Percentiles rank a stretch among this genome's conserved stretches.
Evolutionary conservation across 2,329 filamentous ascomycete species (phyloP).

Genomic region (Claviceps quebecensis): DNA sequence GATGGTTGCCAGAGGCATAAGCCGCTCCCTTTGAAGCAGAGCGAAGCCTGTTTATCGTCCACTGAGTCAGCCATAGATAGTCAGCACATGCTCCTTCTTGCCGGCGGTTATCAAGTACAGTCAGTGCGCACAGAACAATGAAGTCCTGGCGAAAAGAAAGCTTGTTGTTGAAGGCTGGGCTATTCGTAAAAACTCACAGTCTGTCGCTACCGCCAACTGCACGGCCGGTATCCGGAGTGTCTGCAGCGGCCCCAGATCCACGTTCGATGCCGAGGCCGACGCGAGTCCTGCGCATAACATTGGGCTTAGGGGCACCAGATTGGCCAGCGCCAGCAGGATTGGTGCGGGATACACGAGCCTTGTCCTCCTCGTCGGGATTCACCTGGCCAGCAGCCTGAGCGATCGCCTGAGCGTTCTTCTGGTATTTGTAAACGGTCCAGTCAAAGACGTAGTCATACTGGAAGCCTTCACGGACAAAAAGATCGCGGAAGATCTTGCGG

Average conservation of each 20-base stretch:
- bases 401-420: constrained; percentile 93
- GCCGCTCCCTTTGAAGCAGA: constrained; percentile 61
- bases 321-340: constrained; percentile 50
- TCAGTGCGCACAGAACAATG: constrained; percentile 68
- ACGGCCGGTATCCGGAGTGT: constrained; percentile 60
- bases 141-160: constrained; percentile 69
- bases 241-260: constrained; percentile 40
- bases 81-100: constrained; percentile 58
- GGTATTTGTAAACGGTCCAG: constrained; percentile 99
- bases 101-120: constrained; percentile 61
- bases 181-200: constrained; percentile 74
- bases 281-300: constrained; percentile 62
- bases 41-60: constrained; percentile 72
- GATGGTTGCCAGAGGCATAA: constrained; percentile 26
- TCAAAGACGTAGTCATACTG: constrained; percentile 99
- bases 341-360: constrained; percentile 54
- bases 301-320: constrained; percentile 53
- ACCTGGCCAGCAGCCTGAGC: constrained; percentile 60
- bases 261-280: constrained; percentile 49
- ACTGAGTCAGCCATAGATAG: constrained; percentile 69
- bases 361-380: constrained; percentile 62
- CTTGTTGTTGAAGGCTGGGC: constrained; percentile 24
- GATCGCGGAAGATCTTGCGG: constrained; percentile 98
- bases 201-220: constrained; percentile 71
- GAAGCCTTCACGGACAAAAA: constrained; percentile 97